A percentile compares a stretch with the other conserved stretches of the same genome.
These are phyloP conservation scores for Canavalia ensiformis DNA, from an alignment of 306 rosid genomes.

Conservation along the genomic window DNA sequence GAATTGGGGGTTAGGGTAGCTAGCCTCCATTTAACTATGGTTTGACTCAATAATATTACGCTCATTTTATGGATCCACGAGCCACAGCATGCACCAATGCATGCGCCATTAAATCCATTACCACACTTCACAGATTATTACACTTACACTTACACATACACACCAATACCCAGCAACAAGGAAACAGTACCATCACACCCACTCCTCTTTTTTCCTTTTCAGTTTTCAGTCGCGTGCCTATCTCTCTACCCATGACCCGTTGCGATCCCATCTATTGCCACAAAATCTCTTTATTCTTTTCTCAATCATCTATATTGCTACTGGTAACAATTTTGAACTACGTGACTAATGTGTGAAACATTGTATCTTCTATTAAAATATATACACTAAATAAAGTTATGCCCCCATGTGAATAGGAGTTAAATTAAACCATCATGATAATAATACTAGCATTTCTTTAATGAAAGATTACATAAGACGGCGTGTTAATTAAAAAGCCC, in stretches of 20 bases:
- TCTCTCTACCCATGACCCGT: constrained; percentile 15
- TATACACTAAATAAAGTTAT: not conserved
- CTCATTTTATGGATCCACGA: constrained; percentile 42
- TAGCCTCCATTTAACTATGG: constrained; percentile 15
- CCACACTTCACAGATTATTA: not conserved
- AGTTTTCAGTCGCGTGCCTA: constrained; percentile 43
- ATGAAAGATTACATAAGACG: constrained; percentile 43
- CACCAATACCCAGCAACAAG: not conserved
- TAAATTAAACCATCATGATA: not conserved
- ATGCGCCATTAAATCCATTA: constrained; percentile 47
- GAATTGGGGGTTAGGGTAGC: not conserved
- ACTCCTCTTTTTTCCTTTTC: not conserved
- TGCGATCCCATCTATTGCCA: not conserved
- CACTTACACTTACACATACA: not conserved
- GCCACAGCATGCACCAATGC: constrained; percentile 55
- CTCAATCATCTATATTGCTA: no score
- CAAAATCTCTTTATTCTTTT: no score
- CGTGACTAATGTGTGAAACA: no score
- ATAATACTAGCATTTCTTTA: not conserved
- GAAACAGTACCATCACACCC: not conserved
- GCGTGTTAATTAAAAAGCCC: constrained; percentile 49
- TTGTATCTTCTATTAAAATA: no score
- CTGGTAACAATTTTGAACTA: no score
- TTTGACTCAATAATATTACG: constrained; percentile 8
- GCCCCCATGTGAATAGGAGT: constrained; percentile 30